Conservation (phyloP, 148 eudicot species). For the Camellia sinensis region DNA sequence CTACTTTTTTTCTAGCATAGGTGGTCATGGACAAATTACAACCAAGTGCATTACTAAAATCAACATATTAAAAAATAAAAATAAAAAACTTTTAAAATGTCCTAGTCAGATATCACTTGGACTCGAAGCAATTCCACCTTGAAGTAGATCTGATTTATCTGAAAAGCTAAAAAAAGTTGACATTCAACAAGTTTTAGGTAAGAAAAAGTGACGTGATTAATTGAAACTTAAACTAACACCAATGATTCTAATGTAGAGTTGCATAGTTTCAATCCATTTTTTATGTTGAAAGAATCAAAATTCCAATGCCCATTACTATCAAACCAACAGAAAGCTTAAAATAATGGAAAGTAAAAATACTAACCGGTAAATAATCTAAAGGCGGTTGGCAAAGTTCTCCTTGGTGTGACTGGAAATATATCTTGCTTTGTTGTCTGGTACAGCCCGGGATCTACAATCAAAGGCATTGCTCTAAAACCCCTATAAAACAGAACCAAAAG, state of each 20-base stretch:
- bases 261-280: not conserved
- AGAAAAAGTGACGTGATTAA: not conserved
- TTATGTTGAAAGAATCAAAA: not conserved
- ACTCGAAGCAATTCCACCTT: no score
- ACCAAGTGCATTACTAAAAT: no score
- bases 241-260: not conserved
- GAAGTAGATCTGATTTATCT: no score
- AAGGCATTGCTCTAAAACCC: slow-evolving; percentile 61
- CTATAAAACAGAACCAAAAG: slow-evolving; percentile 34
- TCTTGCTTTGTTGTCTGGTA: slow-evolving; percentile 53
- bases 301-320: not conserved
- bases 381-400: slow-evolving; percentile 68
- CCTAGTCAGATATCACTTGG: no score
- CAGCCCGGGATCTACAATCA: slow-evolving; percentile 82
- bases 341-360: slow-evolving; percentile 18
- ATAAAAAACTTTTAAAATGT: no score
- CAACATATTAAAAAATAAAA: no score
- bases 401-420: slow-evolving; percentile 56
- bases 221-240: not conserved
- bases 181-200: no score
- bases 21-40: not conserved
- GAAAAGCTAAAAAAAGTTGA: no score
- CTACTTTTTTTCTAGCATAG: not conserved
- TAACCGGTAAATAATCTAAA: slow-evolving; percentile 77
- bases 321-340: not conserved